Percentiles rank a stretch among this genome's conserved stretches.
Evolutionary conservation across 495 filamentous ascomycete species (phyloP).

Genomic region (Aspergillus sparsus): DNA sequence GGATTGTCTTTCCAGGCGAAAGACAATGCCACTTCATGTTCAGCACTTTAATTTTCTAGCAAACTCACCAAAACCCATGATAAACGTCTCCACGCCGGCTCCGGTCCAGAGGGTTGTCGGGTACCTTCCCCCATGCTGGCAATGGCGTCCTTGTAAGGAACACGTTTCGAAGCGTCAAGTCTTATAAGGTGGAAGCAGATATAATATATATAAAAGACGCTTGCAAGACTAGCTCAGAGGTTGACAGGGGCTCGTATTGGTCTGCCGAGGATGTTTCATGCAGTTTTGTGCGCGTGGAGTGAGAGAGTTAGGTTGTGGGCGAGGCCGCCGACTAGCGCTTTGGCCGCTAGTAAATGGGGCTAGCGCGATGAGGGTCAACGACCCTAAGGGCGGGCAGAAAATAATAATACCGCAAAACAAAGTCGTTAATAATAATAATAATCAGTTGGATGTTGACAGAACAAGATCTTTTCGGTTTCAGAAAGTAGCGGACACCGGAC

Average conservation of each 20-base stretch:
- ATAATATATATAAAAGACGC: background rate
- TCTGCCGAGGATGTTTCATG: constrained; percentile 24
- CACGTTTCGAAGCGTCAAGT: background rate
- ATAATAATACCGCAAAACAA: background rate
- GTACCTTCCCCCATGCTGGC: constrained; percentile 41
- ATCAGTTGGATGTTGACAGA: too few relatives aligned
- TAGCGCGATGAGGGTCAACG: background rate
- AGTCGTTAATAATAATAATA: too few relatives aligned
- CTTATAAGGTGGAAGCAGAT: background rate
- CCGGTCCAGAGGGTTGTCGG: constrained; percentile 50
- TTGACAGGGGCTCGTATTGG: constrained; percentile 8
- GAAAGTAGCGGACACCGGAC: background rate
- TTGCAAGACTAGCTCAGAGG: background rate
- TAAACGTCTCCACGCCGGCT: constrained; percentile 72
- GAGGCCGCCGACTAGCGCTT: constrained; percentile 5
- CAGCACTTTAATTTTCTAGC: background rate
- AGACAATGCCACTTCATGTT: background rate
- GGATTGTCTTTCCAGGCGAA: background rate
- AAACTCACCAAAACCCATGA: constrained; percentile 73
- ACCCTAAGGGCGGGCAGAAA: background rate
- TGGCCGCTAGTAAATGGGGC: constrained; percentile 14
- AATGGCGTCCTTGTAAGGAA: background rate
- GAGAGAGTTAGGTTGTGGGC: constrained; percentile 5
- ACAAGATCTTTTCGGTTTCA: background rate
- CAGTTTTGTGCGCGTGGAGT: constrained; percentile 17